These are phyloP conservation scores for Pythium graminicola DNA, from an alignment of 352 stramenopile species.

Conservation along the genomic window DNA sequence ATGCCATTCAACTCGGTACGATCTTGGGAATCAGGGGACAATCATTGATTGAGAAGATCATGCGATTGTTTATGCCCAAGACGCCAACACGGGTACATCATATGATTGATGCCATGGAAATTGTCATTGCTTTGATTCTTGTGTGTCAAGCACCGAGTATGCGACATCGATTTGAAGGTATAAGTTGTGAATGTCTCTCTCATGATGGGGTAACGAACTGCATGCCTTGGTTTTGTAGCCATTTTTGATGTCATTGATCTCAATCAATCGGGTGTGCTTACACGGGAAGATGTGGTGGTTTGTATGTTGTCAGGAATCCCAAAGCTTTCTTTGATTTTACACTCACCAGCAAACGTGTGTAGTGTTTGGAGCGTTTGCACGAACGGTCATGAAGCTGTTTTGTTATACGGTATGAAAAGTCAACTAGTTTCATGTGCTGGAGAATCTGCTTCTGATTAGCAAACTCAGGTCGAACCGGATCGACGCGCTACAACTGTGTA, in stretches of 20 bases:
- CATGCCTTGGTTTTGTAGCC: conserved; percentile 13
- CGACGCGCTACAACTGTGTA: conserved; percentile 36
- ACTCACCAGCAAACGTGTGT: too few species aligned
- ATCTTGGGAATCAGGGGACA: conserved; percentile 50
- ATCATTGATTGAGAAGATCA: conserved; percentile 37
- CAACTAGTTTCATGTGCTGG: neutral
- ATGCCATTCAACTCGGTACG: conserved; percentile 40
- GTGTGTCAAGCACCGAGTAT: conserved; percentile 56
- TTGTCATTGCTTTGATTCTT: conserved; percentile 52
- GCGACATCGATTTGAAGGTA: conserved; percentile 51
- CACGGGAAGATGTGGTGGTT: conserved; percentile 38
- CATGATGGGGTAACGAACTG: neutral
- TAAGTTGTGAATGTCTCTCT: neutral
- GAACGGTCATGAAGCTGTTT: conserved; percentile 58
- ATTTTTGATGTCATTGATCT: conserved; percentile 60
- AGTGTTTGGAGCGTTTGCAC: conserved; percentile 41
- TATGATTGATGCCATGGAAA: conserved; percentile 67
- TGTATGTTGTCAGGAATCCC: conserved; percentile 17
- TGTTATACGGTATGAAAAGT: conserved; percentile 30
- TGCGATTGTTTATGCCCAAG: conserved; percentile 48
- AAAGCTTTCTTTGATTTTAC: too few species aligned
- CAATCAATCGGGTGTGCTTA: conserved; percentile 29
- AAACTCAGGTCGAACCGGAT: conserved; percentile 28
- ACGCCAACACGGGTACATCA: conserved; percentile 50
- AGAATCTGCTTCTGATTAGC: neutral